Percentiles rank a stretch among this genome's conserved stretches.
phyloP scores from a whole-genome alignment of 768 basidiomycete genomes.

The Naganishia kalamii region DNA sequence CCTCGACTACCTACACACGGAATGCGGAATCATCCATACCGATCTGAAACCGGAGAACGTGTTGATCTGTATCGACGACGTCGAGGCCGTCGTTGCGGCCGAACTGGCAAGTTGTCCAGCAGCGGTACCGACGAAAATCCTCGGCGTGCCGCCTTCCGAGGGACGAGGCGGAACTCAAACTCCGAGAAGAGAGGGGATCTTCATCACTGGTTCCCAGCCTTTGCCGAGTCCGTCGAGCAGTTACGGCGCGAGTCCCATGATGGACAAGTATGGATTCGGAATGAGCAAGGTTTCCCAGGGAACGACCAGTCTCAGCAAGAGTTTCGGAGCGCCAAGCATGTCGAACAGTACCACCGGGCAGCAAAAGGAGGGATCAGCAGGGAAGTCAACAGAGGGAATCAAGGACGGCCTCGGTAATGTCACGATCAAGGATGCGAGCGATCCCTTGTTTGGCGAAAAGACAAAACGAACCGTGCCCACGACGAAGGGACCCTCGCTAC shows the following conservation, averaged over 20 bases:
- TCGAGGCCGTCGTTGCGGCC: slow-evolving; percentile 80
- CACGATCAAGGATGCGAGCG: slow-evolving; percentile 40
- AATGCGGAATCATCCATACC: slow-evolving; percentile 95
- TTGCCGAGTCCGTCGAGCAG: slow-evolving; percentile 66
- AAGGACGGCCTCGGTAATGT: slow-evolving; percentile 51
- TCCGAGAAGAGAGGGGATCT: slow-evolving; percentile 68
- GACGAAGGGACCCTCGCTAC: slow-evolving; percentile 59
- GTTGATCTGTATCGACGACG: slow-evolving; percentile 91
- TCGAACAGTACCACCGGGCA: background rate
- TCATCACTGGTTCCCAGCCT: slow-evolving; percentile 90
- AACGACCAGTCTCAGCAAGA: slow-evolving; percentile 19
- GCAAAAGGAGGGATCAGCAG: slow-evolving; percentile 20
- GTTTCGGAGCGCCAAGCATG: slow-evolving; percentile 4
- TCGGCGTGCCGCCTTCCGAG: slow-evolving; percentile 81
- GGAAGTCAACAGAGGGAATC: slow-evolving; percentile 54
- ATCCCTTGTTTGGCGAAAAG: slow-evolving; percentile 43
- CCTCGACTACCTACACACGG: slow-evolving; percentile 94
- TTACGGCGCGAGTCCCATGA: slow-evolving; percentile 65
- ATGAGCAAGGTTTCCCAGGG: slow-evolving; percentile 74
- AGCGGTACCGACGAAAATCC: slow-evolving; percentile 66
- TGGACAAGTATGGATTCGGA: slow-evolving; percentile 83
- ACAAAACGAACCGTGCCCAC: slow-evolving; percentile 32
- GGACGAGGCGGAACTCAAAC: slow-evolving; percentile 96
- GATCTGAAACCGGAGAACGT: slow-evolving; percentile 98
- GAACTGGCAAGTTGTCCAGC: slow-evolving; percentile 61